A percentile compares a stretch with the other conserved stretches of the same genome.
phyloP scores from a whole-genome alignment of 768 basidiomycete species.

The Mycena rosella region DNA sequence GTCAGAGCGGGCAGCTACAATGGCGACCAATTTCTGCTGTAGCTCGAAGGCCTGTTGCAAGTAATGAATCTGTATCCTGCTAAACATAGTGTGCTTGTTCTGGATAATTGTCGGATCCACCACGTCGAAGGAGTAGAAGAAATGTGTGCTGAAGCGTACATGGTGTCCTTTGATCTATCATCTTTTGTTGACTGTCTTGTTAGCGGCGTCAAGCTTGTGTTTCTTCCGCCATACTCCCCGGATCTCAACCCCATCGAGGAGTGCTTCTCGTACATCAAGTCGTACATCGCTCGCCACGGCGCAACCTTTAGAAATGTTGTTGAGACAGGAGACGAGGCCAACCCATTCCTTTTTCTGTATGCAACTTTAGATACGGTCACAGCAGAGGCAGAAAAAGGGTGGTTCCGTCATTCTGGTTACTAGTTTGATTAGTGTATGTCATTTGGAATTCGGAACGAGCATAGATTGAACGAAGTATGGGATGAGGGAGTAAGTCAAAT shows the following conservation, averaged over 20 bases:
- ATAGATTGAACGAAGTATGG: no score
- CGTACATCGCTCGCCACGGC: conserved; percentile 40
- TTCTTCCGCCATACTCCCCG: conserved; percentile 30
- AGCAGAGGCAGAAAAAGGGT: neutral
- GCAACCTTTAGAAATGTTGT: conserved; percentile 8
- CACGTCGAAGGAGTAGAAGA: conserved; percentile 39
- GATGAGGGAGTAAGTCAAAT: no score
- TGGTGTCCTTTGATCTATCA: neutral
- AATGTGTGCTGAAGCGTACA: conserved; percentile 23
- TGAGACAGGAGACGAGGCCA: conserved; percentile 14
- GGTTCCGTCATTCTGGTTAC: conserved; percentile 27
- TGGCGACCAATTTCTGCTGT: no score
- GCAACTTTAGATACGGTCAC: neutral
- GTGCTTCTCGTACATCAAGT: conserved; percentile 38
- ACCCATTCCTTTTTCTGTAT: conserved; percentile 19
- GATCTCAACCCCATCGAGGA: conserved; percentile 36
- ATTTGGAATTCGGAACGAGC: no score
- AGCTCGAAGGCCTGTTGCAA: no score
- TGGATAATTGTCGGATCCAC: no score
- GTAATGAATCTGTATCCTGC: no score
- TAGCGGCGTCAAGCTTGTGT: conserved; percentile 42
- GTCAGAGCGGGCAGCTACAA: no score
- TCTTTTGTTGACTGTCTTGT: neutral
- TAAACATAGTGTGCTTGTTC: no score
- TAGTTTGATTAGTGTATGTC: no score